These are phyloP conservation scores for Coemansia sp. DNA, from an alignment of 192 early-diverging fungal genomes.

Conservation along the genomic window DNA sequence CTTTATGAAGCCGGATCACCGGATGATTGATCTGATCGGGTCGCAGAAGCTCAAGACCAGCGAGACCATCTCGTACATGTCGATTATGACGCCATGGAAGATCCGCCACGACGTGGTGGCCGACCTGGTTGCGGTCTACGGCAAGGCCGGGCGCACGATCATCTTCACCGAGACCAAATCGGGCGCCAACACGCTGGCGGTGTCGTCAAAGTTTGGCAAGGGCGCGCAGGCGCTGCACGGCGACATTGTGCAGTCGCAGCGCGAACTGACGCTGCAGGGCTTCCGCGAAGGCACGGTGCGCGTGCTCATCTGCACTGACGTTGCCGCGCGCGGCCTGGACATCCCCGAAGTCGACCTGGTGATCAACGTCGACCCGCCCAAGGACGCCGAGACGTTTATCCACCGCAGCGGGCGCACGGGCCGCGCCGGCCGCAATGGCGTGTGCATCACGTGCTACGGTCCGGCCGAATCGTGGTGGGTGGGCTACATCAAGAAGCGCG, in stretches of 20 bases:
- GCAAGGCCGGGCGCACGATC: slow-evolving; percentile 74
- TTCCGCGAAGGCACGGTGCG: slow-evolving; percentile 90
- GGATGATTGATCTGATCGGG: slow-evolving; percentile 81
- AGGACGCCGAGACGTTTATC: slow-evolving; percentile 91
- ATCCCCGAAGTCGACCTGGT: slow-evolving; percentile 96
- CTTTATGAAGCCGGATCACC: slow-evolving; percentile 64
- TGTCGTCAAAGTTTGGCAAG: slow-evolving; percentile 72
- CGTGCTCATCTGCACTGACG: slow-evolving; percentile 92
- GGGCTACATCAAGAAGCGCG: slow-evolving; percentile 66
- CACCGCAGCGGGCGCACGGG: slow-evolving; percentile 95
- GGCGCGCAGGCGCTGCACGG: slow-evolving; percentile 89
- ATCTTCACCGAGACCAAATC: slow-evolving; percentile 95
- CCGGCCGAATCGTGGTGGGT: slow-evolving; percentile 79
- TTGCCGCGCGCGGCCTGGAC: slow-evolving; percentile 92
- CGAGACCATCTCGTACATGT: slow-evolving; percentile 79
- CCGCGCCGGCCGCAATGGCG: slow-evolving; percentile 80
- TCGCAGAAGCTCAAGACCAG: slow-evolving; percentile 85
- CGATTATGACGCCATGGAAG: slow-evolving; percentile 82
- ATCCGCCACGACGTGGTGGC: slow-evolving; percentile 87
- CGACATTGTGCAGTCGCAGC: slow-evolving; percentile 75
- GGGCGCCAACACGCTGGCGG: slow-evolving; percentile 78
- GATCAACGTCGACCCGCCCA: slow-evolving; percentile 92
- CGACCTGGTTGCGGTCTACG: slow-evolving; percentile 91
- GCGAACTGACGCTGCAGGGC: slow-evolving; percentile 91
- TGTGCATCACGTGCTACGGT: slow-evolving; percentile 93